Evolutionary conservation across 257 asterid genomes (phyloP).

Genomic region (Leptodermis oblonga): DNA sequence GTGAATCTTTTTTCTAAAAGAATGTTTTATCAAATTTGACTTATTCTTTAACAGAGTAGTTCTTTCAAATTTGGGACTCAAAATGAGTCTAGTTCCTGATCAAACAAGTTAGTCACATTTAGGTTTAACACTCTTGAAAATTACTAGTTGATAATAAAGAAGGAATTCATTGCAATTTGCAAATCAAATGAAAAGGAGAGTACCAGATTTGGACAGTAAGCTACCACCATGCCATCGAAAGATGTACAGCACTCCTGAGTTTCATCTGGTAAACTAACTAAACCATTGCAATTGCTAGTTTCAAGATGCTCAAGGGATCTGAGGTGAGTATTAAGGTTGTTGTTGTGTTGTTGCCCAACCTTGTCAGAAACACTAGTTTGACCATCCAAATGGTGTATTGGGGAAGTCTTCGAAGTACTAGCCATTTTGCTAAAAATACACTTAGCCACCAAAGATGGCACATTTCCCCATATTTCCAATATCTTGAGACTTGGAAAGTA

Average conservation of each 20-base stretch:
- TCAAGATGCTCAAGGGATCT: neutral
- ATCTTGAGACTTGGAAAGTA: neutral
- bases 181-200: too few relatives aligned
- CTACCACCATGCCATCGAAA: neutral
- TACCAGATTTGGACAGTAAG: neutral
- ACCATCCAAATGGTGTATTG: neutral
- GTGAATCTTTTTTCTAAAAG: too few relatives aligned
- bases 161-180: neutral
- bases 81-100: too few relatives aligned
- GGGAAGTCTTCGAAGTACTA: neutral
- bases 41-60: too few relatives aligned
- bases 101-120: too few relatives aligned
- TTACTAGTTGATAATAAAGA: neutral
- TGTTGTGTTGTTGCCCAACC: too few relatives aligned
- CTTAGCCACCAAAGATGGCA: neutral
- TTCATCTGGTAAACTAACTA: neutral
- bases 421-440: too few relatives aligned
- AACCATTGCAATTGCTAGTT: neutral
- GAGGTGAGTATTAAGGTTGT: too few relatives aligned
- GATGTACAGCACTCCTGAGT: neutral
- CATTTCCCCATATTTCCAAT: neutral
- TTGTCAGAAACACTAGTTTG: neutral
- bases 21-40: too few relatives aligned
- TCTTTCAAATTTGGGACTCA: too few relatives aligned
- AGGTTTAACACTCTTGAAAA: too few relatives aligned